Percentiles rank a stretch among this genome's conserved stretches.
Evolutionary conservation across 2,329 filamentous ascomycete species (phyloP).

Genomic region (Colletotrichum zoysiae): DNA sequence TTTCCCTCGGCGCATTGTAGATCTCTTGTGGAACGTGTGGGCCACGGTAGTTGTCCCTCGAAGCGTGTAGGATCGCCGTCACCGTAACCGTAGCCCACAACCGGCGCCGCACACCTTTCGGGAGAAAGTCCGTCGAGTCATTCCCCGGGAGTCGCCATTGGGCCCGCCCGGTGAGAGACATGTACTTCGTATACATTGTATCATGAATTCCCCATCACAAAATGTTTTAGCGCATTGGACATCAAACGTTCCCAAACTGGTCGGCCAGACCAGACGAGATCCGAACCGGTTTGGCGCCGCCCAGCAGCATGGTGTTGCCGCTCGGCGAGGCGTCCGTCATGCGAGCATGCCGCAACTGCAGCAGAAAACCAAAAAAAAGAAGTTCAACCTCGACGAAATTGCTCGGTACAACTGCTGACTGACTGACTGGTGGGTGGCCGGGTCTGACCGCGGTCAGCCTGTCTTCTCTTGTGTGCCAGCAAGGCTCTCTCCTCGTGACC

Average conservation of each 20-base stretch:
- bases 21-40: constrained; percentile 20
- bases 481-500: constrained; percentile 36
- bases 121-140: neutral
- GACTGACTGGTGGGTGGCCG: neutral
- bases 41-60: constrained; percentile 3
- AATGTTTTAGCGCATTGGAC: constrained; percentile 19
- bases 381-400: neutral
- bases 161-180: neutral
- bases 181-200: neutral
- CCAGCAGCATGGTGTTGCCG: constrained; percentile 11
- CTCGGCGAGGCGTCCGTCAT: constrained; percentile 24
- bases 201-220: neutral
- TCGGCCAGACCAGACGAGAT: neutral
- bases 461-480: constrained; percentile 22
- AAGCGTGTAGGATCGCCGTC: constrained; percentile 29
- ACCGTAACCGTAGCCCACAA: neutral
- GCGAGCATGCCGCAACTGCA: constrained; percentile 31
- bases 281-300: neutral
- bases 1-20: constrained; percentile 21
- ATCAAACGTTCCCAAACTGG: constrained; percentile 9
- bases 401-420: neutral
- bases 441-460: neutral
- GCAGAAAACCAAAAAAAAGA: neutral
- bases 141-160: neutral
- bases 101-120: neutral